These are phyloP conservation scores for Aspergillus leporis DNA, from an alignment of 495 filamentous ascomycete species.

Conservation along the genomic window DNA sequence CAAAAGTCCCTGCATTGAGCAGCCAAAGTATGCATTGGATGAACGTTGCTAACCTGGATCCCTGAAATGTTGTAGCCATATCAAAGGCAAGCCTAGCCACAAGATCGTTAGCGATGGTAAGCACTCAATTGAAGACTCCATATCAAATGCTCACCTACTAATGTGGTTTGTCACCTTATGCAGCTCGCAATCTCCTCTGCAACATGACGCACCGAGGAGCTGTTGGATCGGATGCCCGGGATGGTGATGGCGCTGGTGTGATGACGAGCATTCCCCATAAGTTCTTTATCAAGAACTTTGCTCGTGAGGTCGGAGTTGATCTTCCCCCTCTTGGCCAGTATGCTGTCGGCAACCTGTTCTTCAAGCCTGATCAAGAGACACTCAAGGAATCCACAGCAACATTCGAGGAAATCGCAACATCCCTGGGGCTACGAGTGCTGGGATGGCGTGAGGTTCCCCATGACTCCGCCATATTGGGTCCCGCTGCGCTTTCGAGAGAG, in stretches of 20 bases:
- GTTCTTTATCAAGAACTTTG: conserved; percentile 99
- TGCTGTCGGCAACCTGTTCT: conserved; percentile 97
- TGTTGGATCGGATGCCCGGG: conserved; percentile 94
- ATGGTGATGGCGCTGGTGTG: conserved; percentile 97
- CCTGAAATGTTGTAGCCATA: conserved; percentile 61
- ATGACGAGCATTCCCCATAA: conserved; percentile 99
- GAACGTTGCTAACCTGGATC: conserved; percentile 11
- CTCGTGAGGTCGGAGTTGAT: conserved; percentile 79
- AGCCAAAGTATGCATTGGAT: not conserved
- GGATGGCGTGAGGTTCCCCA: conserved; percentile 96
- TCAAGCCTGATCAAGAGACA: conserved; percentile 91
- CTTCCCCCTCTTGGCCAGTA: conserved; percentile 91
- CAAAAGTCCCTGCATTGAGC: not conserved
- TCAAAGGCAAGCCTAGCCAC: conserved; percentile 96
- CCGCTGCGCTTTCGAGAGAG: conserved; percentile 90
- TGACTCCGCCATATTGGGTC: conserved; percentile 90
- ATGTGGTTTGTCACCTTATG: conserved; percentile 12
- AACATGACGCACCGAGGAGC: conserved; percentile 99
- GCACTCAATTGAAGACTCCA: conserved; percentile 25
- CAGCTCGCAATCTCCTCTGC: conserved; percentile 91
- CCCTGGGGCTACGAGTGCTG: conserved; percentile 83
- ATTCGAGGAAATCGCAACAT: conserved; percentile 90
- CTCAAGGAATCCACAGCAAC: conserved; percentile 81
- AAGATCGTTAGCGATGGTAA: conserved; percentile 99
- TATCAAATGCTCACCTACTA: conserved; percentile 7